Base-by-base conservation (phyloP, 306 rosid species). In the Prunus kanzakura region DNA sequence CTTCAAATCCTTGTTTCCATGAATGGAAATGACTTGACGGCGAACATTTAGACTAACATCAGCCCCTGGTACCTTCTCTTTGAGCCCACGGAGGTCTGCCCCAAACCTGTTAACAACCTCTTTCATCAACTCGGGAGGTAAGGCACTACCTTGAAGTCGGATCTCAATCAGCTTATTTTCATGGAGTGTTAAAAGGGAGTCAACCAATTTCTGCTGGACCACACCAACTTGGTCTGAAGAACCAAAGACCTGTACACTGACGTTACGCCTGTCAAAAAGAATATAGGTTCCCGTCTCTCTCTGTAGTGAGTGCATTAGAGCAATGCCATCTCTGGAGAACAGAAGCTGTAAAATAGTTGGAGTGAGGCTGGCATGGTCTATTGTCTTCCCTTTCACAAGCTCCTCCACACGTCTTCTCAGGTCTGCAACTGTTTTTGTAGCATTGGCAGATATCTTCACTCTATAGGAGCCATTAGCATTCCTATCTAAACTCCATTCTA, bases 101-200 rank as follows among this genome's bases (percentile, higher is more conserved):
- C 99, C 99, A 23, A 96, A 92, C 68, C 82, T 83, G 77, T 41
- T 86, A 20, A 96, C 95, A 75, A 96, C 88, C 78, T 83, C 86
- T 88, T 96, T 96, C 96, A 96, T 83, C 75, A 96, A 66, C 76
- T 92, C 90, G n/a, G 90, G 81, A 78, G 97, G 99, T 80, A 83
- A 81, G 54, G 83, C 80, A 67, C 64, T 79, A 19, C 97, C 96
- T 64, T 89, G 84, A 64, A 96, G 93, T 65, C 69, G 93, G 83
- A 92, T 86, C 74, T 87, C 86, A 46, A 84, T 84, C 64, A 76
- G 90, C 92, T 89, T 95, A 80, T 84, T 83, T 65, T 92, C 92
- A 25, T 89, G 90, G 64, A 89, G 84, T 55, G 83, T 67, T 38
- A 82, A 78, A 54, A 95, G 89, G 64, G 90, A 84, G 49, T 91